Evolutionary conservation across 2,329 filamentous ascomycete genomes (phyloP), one percentile per base, ranked within the genome.

Genomic region (Nemania abortiva): DNA sequence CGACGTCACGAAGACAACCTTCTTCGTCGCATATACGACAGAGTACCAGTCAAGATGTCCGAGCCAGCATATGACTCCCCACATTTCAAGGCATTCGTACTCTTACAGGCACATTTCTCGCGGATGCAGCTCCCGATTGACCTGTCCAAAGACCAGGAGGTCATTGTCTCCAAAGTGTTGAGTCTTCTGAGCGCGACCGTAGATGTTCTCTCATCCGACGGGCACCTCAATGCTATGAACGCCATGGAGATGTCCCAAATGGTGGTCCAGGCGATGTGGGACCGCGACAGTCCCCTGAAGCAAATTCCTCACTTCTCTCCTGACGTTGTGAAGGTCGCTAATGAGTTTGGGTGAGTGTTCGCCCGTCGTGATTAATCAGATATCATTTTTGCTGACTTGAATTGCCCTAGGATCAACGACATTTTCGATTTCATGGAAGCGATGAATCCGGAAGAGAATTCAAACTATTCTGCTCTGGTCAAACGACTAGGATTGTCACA

Each of bases 241-340:
- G 96, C 96, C 31, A 99, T 99, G 95, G 96, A 99, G 81, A 94
- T 99, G 88, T 97, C 93, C 13, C 96, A 99, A 79, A 99, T 99
- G 96, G 93, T 97, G 62, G 95, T 99, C 2, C 96, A 99, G 82
- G 95, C 92, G 58, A 97, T 98, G 93, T 99, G 96, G 96, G 95
- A 99, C 82, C 92, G 95, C 66, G 96, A 99, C 80, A 97, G 93
- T 76, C 95, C 96, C 47, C 87, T 99, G 74, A 98, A 98, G 84
- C 96, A 99, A 82, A 98, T 99, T 77, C 96, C 96, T 74, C 94
- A 98, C 83, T 98, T 98, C 80, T 89, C 91, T 18, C 88, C 91
- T 45, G 91, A 95, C 70, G 91, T 92, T 59, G 91, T 98, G 74
- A 92, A 95, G 81, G 92, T 89, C 72, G 94, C 93, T 53, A 92